Conservation (phyloP, 805 yeast species). For the Tetrapisispora phaffii region DNA sequence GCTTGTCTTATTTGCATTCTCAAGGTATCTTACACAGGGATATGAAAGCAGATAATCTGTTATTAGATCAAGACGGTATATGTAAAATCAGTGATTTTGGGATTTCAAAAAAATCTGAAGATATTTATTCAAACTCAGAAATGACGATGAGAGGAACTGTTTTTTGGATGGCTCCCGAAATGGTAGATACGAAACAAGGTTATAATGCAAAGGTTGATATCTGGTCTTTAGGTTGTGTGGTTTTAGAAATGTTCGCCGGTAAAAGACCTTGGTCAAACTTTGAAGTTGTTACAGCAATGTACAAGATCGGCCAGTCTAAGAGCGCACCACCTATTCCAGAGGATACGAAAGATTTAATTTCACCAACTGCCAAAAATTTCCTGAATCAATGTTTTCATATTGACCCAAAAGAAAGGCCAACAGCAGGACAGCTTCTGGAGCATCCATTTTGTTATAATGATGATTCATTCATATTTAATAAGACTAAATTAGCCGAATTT, state of each 20-base stretch:
- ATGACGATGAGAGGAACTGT: slow-evolving; percentile 99
- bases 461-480: slow-evolving; percentile 38
- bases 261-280: slow-evolving; percentile 94
- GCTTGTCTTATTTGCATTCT: slow-evolving; percentile 79
- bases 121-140: slow-evolving; percentile 85
- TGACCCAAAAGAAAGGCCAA: slow-evolving; percentile 81
- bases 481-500: slow-evolving; percentile 46
- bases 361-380: slow-evolving; percentile 58
- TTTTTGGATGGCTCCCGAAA: slow-evolving; percentile 99
- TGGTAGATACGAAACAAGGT: slow-evolving; percentile 85
- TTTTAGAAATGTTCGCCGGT: slow-evolving; percentile 95
- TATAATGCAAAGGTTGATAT: slow-evolving; percentile 96
- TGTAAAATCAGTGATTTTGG: slow-evolving; percentile 97
- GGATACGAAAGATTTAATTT: slow-evolving; percentile 60
- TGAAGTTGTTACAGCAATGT: slow-evolving; percentile 91
- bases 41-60: slow-evolving; percentile 85
- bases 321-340: slow-evolving; percentile 94
- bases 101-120: slow-evolving; percentile 74
- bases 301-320: slow-evolving; percentile 74
- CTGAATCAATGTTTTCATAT: slow-evolving; percentile 64
- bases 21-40: slow-evolving; percentile 94
- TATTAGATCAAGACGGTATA: slow-evolving; percentile 83
- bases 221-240: slow-evolving; percentile 97
- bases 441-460: slow-evolving; percentile 43
- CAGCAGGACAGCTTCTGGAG: slow-evolving; percentile 54